Percentiles rank a stretch among this genome's conserved stretches.
Evolutionary conservation across 2,329 filamentous ascomycete species (phyloP).

Genomic region (Didymella exigua): DNA sequence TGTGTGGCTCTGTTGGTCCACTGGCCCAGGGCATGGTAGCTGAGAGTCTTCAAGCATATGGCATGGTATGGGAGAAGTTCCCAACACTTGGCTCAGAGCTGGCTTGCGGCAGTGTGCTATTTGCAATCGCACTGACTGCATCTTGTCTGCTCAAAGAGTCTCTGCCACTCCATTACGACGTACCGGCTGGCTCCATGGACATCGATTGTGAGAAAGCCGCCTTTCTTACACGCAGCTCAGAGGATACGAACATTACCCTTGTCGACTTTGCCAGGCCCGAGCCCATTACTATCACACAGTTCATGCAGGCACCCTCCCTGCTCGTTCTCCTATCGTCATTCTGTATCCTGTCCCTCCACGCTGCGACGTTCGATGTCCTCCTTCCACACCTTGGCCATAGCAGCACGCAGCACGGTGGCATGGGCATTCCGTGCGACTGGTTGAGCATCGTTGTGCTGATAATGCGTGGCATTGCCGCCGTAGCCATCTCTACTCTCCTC

Average conservation of each 20-base stretch:
- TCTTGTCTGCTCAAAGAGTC: constrained; percentile 51
- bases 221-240: constrained; percentile 50
- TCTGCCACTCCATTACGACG: constrained; percentile 35
- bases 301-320: constrained; percentile 55
- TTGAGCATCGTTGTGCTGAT: constrained; percentile 51
- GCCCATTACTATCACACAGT: constrained; percentile 52
- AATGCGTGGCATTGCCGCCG: constrained; percentile 50
- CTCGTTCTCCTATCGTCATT: constrained; percentile 55
- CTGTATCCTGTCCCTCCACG: constrained; percentile 62
- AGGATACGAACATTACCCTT: constrained; percentile 44
- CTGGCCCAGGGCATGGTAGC: constrained; percentile 52
- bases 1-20: constrained; percentile 54
- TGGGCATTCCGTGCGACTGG: constrained; percentile 55
- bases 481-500: constrained; percentile 47
- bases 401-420: constrained; percentile 51
- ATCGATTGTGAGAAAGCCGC: constrained; percentile 54
- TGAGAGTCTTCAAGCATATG: constrained; percentile 49
- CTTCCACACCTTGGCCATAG: constrained; percentile 56
- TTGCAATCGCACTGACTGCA: constrained; percentile 50
- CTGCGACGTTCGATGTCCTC: constrained; percentile 58
- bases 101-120: constrained; percentile 50
- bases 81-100: constrained; percentile 54
- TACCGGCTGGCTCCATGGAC: constrained; percentile 28
- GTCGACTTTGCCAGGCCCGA: constrained; percentile 48
- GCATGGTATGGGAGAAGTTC: constrained; percentile 51